These are phyloP conservation scores for Aphanocladium album DNA, from an alignment of 2,329 filamentous ascomycete species.

Conservation along the genomic window DNA sequence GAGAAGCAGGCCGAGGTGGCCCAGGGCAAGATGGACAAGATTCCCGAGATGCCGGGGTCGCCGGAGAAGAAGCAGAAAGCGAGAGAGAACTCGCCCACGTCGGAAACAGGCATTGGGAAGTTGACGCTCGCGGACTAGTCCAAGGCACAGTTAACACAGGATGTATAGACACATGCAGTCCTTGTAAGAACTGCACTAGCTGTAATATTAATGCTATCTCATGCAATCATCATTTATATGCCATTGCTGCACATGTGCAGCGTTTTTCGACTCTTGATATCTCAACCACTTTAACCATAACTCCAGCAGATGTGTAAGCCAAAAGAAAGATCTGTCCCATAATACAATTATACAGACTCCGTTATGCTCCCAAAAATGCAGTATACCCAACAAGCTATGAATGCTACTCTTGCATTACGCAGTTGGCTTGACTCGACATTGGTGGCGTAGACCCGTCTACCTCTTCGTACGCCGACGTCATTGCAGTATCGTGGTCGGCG, in stretches of 20 bases:
- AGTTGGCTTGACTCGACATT: background rate
- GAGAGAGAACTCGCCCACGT: constrained; percentile 25
- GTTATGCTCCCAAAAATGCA: background rate
- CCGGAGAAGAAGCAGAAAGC: constrained; percentile 23
- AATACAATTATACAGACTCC: background rate
- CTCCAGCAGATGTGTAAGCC: background rate
- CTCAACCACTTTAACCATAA: background rate
- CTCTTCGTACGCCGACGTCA: background rate
- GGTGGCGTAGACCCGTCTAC: background rate
- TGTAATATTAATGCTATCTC: constrained; percentile 8
- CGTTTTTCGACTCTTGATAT: background rate
- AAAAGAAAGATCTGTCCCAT: background rate
- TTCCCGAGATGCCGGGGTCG: constrained; percentile 38
- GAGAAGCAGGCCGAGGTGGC: constrained; percentile 42
- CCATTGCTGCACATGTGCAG: background rate
- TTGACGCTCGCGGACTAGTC: constrained; percentile 22
- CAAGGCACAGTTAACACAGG: background rate
- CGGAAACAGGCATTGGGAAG: constrained; percentile 33
- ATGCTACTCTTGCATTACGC: background rate
- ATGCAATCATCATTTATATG: constrained; percentile 3
- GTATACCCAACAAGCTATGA: background rate
- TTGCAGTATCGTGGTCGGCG: background rate
- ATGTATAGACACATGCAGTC: background rate
- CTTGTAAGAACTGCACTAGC: background rate
- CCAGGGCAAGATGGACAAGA: constrained; percentile 48